Conservation (phyloP, 176 grass and related monocot genomes). For the Raddia distichophylla region DNA sequence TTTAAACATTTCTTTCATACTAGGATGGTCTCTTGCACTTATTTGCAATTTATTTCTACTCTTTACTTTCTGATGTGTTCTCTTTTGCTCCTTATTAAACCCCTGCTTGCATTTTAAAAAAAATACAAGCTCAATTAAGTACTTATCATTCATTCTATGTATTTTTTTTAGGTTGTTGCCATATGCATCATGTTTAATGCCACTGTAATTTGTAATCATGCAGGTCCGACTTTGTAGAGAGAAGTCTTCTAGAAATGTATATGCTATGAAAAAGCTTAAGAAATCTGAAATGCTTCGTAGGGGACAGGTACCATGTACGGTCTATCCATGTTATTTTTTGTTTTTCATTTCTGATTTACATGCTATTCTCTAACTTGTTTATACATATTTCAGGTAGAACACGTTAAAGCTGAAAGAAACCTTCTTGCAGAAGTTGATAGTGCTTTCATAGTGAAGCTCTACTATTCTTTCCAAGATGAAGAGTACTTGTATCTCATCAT, state of each 20-base stretch:
- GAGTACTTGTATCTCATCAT: slow-evolving; percentile 98
- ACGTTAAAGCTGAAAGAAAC: slow-evolving; percentile 99
- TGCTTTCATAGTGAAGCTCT: slow-evolving; percentile 94
- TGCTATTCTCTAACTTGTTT: slow-evolving; percentile 27
- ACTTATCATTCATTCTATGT: slow-evolving; percentile 16
- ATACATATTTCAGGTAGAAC: slow-evolving; percentile 74
- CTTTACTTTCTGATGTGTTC: neutral
- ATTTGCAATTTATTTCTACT: neutral
- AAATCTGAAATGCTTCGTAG: slow-evolving; percentile 99
- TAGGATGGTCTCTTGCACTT: neutral
- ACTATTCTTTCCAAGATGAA: slow-evolving; percentile 96
- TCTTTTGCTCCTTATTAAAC: slow-evolving; percentile 18
- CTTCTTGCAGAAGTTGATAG: slow-evolving; percentile 99
- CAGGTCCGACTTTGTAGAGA: slow-evolving; percentile 99
- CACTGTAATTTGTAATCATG: slow-evolving; percentile 40
- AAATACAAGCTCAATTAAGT: neutral
- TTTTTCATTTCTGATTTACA: slow-evolving; percentile 35
- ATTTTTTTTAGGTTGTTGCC: slow-evolving; percentile 6
- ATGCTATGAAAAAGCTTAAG: slow-evolving; percentile 99
- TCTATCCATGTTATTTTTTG: slow-evolving; percentile 33
- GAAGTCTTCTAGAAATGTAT: slow-evolving; percentile 77
- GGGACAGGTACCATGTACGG: slow-evolving; percentile 81
- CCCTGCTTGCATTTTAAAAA: neutral
- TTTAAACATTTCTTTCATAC: slow-evolving; percentile 26
- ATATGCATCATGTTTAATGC: slow-evolving; percentile 8